phyloP scores from a whole-genome alignment of 2,329 filamentous ascomycete species.

The Emmonsia crescens region DNA sequence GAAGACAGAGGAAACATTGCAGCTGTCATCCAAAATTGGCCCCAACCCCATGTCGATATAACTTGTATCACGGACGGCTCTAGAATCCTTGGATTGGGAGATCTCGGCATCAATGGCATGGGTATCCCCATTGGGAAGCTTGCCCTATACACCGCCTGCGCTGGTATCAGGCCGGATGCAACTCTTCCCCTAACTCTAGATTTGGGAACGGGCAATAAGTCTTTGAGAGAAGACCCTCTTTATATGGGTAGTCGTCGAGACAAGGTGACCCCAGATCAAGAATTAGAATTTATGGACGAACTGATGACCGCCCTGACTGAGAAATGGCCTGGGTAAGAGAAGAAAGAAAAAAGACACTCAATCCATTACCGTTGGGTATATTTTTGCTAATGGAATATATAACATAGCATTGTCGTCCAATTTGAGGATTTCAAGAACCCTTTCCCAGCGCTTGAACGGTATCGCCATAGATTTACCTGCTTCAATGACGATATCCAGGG shows the following conservation, averaged over 20 bases:
- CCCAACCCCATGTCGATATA: conserved; percentile 78
- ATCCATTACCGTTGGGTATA: not conserved
- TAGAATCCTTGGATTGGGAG: conserved; percentile 79
- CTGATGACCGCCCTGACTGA: conserved; percentile 88
- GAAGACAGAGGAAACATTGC: conserved; percentile 84
- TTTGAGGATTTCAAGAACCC: conserved; percentile 98
- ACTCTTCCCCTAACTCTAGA: conserved; percentile 54
- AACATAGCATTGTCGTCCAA: conserved; percentile 60
- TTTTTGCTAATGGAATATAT: conserved; percentile 1
- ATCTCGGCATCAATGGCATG: conserved; percentile 93
- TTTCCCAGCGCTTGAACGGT: conserved; percentile 84
- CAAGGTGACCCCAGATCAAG: conserved; percentile 65
- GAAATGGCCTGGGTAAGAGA: conserved; percentile 53
- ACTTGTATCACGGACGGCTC: conserved; percentile 95
- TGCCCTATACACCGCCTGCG: conserved; percentile 86
- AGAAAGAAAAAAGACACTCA: conserved; percentile 32
- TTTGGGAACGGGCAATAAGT: conserved; percentile 53
- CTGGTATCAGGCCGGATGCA: conserved; percentile 74
- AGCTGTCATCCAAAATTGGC: conserved; percentile 88
- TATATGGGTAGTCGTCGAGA: conserved; percentile 84
- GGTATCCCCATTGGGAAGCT: conserved; percentile 97
- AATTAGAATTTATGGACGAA: conserved; percentile 90
- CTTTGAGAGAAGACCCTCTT: conserved; percentile 63
- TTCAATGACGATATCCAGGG: conserved; percentile 99
- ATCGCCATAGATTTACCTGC: conserved; percentile 79